A percentile compares a stretch with the other conserved stretches of the same genome.
Evolutionary conservation across 1,139 yeast species (phyloP).

Genomic region (Keqinozyma sinolaborantium): DNA sequence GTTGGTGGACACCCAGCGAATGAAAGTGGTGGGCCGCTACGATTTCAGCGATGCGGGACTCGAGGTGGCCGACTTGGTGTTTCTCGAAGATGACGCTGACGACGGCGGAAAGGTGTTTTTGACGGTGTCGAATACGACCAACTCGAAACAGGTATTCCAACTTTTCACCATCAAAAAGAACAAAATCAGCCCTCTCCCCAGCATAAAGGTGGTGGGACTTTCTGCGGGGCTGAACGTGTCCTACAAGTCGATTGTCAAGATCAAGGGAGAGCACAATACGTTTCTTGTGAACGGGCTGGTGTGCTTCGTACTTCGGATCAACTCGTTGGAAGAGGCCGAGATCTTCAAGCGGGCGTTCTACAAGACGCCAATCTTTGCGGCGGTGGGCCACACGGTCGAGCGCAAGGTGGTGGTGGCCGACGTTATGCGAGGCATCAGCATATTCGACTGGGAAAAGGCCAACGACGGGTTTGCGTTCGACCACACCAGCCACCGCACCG

Average conservation of each 20-base stretch:
- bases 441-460: slow-evolving; percentile 1
- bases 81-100: not conserved
- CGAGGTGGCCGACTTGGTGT: not conserved
- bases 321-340: slow-evolving; percentile 9
- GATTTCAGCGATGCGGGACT: not conserved
- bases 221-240: slow-evolving; percentile 8
- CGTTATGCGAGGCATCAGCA: slow-evolving; percentile 17
- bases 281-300: slow-evolving; percentile 14
- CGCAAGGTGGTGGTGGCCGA: slow-evolving; percentile 15
- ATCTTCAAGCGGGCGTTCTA: slow-evolving; percentile 8
- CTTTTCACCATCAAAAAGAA: slow-evolving; percentile 10
- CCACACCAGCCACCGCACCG: slow-evolving; percentile 1
- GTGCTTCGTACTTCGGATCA: slow-evolving; percentile 10
- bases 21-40: slow-evolving; percentile 10
- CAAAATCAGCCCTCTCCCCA: slow-evolving; percentile 8
- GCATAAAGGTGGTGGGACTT: slow-evolving; percentile 10
- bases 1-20: slow-evolving; percentile 12
- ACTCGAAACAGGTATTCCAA: slow-evolving; percentile 8
- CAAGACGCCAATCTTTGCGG: slow-evolving; percentile 11
- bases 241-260: slow-evolving; percentile 8
- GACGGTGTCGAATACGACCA: slow-evolving; percentile 11
- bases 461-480: slow-evolving; percentile 2
- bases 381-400: slow-evolving; percentile 8
- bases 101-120: slow-evolving; percentile 5
- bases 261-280: slow-evolving; percentile 5